phyloP scores from a whole-genome alignment of 1,284 basidiomycete genomes.

The Fistulinella cinereoalba region DNA sequence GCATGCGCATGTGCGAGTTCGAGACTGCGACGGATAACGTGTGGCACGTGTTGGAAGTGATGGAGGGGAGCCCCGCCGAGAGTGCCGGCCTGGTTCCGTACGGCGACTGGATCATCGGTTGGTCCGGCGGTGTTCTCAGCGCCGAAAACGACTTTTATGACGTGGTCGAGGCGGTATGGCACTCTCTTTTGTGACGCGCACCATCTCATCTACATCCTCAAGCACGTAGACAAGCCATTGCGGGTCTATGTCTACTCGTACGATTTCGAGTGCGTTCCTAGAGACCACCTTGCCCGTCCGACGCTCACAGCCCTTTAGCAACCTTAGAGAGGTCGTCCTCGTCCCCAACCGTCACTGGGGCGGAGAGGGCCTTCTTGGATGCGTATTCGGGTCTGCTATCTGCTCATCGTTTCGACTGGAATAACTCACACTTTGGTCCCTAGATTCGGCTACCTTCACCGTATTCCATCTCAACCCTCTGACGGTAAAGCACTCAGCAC shows the following conservation, averaged over 20 bases:
- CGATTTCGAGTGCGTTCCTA: slow-evolving; percentile 84
- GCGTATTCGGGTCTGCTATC: slow-evolving; percentile 83
- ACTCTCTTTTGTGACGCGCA: slow-evolving; percentile 3
- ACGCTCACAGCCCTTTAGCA: slow-evolving; percentile 46
- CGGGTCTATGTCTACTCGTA: slow-evolving; percentile 95
- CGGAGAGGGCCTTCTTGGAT: slow-evolving; percentile 89
- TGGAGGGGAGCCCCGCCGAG: slow-evolving; percentile 95
- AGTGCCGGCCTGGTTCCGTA: slow-evolving; percentile 83
- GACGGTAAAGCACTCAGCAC: slow-evolving; percentile 54
- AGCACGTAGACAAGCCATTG: slow-evolving; percentile 92
- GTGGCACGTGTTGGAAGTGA: slow-evolving; percentile 97
- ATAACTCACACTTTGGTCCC: not conserved
- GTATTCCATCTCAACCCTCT: slow-evolving; percentile 72
- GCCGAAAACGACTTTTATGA: slow-evolving; percentile 98
- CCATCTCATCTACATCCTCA: slow-evolving; percentile 14
- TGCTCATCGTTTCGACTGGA: slow-evolving; percentile 5
- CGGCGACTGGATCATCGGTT: slow-evolving; percentile 90
- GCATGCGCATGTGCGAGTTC: slow-evolving; percentile 88
- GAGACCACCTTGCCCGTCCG: not conserved
- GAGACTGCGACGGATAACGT: slow-evolving; percentile 88
- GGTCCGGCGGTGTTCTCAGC: slow-evolving; percentile 89
- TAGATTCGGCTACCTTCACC: slow-evolving; percentile 82
- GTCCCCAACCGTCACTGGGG: slow-evolving; percentile 96
- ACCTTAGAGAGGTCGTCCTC: slow-evolving; percentile 85
- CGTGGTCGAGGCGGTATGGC: slow-evolving; percentile 83